Conservation (phyloP, 1,139 yeast genomes). For the Kodamaea ohmeri region DNA sequence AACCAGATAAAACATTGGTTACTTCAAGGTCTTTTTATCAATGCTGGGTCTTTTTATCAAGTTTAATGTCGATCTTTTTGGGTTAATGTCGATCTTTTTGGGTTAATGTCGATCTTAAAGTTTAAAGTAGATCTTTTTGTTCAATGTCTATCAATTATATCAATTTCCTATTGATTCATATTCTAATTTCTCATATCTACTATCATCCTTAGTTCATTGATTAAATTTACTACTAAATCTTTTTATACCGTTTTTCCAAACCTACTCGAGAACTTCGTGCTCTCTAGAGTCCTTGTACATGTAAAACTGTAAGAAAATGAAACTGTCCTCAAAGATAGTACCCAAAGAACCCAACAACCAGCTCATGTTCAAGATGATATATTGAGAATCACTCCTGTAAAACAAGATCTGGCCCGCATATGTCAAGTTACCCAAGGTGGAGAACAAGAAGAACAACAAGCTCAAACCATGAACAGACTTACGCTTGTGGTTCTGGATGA, state of each 20-base stretch:
- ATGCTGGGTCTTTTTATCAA: no score
- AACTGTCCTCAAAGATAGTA: slow-evolving; percentile 63
- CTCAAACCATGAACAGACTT: slow-evolving; percentile 75
- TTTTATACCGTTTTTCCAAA: not conserved
- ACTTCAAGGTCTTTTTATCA: no score
- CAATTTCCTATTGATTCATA: no score
- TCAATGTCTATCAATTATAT: no score
- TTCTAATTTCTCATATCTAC: no score
- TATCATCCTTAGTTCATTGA: not conserved
- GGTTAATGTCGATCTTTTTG: no score
- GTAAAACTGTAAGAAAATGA: slow-evolving; percentile 66
- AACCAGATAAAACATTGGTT: no score
- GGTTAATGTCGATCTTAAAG: no score
- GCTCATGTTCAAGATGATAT: slow-evolving; percentile 60
- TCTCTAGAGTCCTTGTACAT: slow-evolving; percentile 41
- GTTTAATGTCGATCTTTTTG: no score
- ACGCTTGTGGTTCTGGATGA: slow-evolving; percentile 63
- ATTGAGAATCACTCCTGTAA: slow-evolving; percentile 59
- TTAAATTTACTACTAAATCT: no score
- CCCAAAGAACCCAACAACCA: slow-evolving; percentile 78
- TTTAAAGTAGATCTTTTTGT: no score
- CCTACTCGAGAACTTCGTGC: slow-evolving; percentile 15
- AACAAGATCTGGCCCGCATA: slow-evolving; percentile 73
- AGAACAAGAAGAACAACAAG: slow-evolving; percentile 68
- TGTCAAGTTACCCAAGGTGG: slow-evolving; percentile 72